Conservation (phyloP, 2,329 filamentous ascomycete species). For the Beauveria rudraprayagi region DNA sequence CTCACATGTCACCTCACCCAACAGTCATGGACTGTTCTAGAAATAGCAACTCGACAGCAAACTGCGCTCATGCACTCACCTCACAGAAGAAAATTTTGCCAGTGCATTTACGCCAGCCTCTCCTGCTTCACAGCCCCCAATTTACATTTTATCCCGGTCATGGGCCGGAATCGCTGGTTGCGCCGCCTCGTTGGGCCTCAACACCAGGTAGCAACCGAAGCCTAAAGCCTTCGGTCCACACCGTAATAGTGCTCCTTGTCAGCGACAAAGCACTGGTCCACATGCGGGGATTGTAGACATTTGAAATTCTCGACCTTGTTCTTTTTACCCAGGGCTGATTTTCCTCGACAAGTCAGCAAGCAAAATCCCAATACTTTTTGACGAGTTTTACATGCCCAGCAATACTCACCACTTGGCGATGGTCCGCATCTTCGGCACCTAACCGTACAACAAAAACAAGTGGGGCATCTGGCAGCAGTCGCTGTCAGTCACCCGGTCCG, state of each 20-base stretch:
- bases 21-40: not conserved
- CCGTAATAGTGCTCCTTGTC: too few relatives aligned
- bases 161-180: not conserved
- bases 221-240: not conserved
- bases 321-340: too few relatives aligned
- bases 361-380: not conserved
- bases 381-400: not conserved
- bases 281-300: not conserved
- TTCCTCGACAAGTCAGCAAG: too few relatives aligned
- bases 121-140: not conserved
- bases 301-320: too few relatives aligned
- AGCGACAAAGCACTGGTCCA: not conserved
- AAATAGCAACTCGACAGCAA: not conserved
- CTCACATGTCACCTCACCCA: not conserved
- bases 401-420: not conserved
- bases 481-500: not conserved
- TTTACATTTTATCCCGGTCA: not conserved
- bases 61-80: not conserved
- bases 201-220: conserved; percentile 2
- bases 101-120: not conserved
- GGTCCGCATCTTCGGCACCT: conserved; percentile 1
- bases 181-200: conserved; percentile 9
- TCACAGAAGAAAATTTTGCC: not conserved
- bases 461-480: conserved; percentile 3
- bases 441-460: not conserved